These are phyloP conservation scores for Erodium texanum DNA, from an alignment of 441 rosid species.

Conservation along the genomic window DNA sequence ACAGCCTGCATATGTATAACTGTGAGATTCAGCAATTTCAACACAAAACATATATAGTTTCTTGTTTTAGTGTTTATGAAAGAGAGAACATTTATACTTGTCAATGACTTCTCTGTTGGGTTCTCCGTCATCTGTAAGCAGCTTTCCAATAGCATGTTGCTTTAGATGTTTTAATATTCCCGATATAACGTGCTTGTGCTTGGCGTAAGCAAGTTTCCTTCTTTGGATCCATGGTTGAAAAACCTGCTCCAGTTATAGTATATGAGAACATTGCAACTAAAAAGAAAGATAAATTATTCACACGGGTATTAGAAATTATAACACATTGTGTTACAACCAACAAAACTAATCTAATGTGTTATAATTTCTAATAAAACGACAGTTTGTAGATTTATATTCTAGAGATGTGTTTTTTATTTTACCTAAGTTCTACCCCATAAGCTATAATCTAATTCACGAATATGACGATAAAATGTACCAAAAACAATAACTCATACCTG, in stretches of 20 bases:
- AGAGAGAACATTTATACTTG: not conserved
- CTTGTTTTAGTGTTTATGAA: not conserved
- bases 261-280: too few relatives aligned
- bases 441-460: too few relatives aligned
- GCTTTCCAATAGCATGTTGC: not conserved
- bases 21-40: not conserved
- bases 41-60: not conserved
- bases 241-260: not conserved
- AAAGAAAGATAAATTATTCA: too few relatives aligned
- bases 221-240: not conserved
- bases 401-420: too few relatives aligned
- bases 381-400: too few relatives aligned
- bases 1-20: not conserved
- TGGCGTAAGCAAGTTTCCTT: not conserved
- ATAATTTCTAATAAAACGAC: too few relatives aligned
- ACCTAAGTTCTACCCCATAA: too few relatives aligned
- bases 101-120: not conserved
- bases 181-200: not conserved
- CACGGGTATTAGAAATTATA: too few relatives aligned
- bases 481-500: conserved; percentile 40
- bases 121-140: not conserved
- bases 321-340: too few relatives aligned
- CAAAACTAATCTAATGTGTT: too few relatives aligned
- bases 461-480: too few relatives aligned
- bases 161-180: not conserved